Evolutionary conservation across 192 early-diverging fungal genomes (phyloP).

Genomic region (Phlyctochytrium bullatum): DNA sequence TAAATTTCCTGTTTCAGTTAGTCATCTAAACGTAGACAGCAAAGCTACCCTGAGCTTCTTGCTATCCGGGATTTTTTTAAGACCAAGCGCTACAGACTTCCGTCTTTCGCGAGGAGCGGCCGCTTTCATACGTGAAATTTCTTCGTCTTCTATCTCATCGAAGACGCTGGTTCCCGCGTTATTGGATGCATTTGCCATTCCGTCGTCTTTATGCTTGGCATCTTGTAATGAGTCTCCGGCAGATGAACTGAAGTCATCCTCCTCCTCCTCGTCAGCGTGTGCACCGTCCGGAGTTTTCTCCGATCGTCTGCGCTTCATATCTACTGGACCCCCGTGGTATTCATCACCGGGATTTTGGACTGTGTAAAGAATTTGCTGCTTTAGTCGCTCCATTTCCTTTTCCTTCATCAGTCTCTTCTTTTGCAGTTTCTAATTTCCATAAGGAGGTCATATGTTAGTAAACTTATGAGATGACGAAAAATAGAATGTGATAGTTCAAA

Average conservation of each 20-base stretch:
- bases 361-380: conserved; percentile 2
- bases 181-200: background rate
- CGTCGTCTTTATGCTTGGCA: background rate
- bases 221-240: background rate
- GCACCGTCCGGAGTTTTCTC: conserved; percentile 12
- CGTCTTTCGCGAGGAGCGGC: background rate
- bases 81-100: background rate
- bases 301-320: background rate
- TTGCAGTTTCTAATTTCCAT: background rate
- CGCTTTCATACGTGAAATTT: background rate
- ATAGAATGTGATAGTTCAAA: background rate
- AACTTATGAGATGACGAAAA: too few relatives aligned
- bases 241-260: conserved; percentile 1
- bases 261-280: conserved; percentile 15
- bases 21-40: too few relatives aligned
- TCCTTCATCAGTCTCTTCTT: background rate
- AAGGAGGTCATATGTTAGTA: too few relatives aligned
- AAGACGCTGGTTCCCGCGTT: background rate
- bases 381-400: background rate
- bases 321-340: too few relatives aligned
- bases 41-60: background rate
- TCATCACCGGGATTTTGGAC: background rate
- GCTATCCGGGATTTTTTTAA: background rate
- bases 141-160: background rate
- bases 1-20: background rate